Percentiles rank a stretch among this genome's conserved stretches.
Evolutionary conservation across 2,329 filamentous ascomycete species (phyloP).

Genomic region (Microcyclospora pomicola): DNA sequence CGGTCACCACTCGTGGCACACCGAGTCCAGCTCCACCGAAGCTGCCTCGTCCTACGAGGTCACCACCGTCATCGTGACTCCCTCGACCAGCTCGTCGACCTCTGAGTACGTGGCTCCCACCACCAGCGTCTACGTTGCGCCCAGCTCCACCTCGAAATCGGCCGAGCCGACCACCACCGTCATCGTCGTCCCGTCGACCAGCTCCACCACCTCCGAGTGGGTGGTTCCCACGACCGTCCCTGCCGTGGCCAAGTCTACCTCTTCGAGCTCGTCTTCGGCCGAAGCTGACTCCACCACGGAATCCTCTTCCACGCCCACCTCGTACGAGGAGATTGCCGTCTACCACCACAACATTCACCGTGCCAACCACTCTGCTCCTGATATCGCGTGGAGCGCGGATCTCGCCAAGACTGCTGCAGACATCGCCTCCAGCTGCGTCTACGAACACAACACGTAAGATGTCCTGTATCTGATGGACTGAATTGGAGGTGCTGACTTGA

Average conservation of each 20-base stretch:
- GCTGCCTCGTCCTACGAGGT: not conserved
- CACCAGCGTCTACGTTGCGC: constrained; percentile 1
- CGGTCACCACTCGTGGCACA: constrained; percentile 8
- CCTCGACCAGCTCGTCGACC: constrained; percentile 2
- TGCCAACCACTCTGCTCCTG: constrained; percentile 58
- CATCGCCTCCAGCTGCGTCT: constrained; percentile 54
- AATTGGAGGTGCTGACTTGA: constrained; percentile 21
- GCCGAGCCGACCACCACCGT: not conserved
- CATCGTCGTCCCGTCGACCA: not conserved
- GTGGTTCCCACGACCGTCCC: constrained; percentile 5
- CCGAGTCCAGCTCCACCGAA: not conserved
- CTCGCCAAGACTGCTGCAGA: constrained; percentile 50
- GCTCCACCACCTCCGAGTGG: constrained; percentile 4
- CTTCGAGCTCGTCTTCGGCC: constrained; percentile 1
- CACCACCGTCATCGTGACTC: not conserved
- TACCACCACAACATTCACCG: constrained; percentile 80
- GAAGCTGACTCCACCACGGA: constrained; percentile 2
- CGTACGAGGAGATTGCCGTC: constrained; percentile 34
- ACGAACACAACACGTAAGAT: constrained; percentile 62
- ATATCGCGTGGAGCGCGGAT: constrained; percentile 50
- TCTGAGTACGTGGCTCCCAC: constrained; percentile 3
- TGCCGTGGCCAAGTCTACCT: constrained; percentile 1
- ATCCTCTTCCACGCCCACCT: constrained; percentile 6
- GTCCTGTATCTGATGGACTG: not conserved
- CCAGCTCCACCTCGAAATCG: not conserved